A percentile compares a stretch with the other conserved stretches of the same genome.
Conservation (phyloP, 257 asterid species). For the Sherardia arvensis region DNA sequence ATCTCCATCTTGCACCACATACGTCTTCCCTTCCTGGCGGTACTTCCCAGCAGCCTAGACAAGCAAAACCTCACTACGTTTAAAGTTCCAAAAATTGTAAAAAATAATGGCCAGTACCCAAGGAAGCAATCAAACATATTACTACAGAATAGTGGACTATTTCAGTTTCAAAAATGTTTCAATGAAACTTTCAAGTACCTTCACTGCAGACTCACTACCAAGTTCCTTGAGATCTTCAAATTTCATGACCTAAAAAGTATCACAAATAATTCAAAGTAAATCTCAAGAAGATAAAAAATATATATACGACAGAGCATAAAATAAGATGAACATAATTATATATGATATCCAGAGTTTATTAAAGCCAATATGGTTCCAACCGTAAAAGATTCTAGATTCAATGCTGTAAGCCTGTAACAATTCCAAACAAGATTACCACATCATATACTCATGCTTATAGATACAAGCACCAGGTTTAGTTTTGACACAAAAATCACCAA, state of each 20-base stretch:
- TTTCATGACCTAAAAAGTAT: conserved; percentile 74
- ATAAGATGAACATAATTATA: not conserved
- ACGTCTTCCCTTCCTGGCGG: conserved; percentile 92
- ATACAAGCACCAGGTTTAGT: not conserved
- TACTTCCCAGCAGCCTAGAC: conserved; percentile 89
- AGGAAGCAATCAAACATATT: not conserved
- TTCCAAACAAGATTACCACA: not conserved
- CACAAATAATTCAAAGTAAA: conserved; percentile 8
- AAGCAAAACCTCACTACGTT: not conserved
- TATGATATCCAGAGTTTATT: not conserved
- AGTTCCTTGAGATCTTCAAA: conserved; percentile 91
- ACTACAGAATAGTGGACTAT: not conserved
- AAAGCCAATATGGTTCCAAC: not conserved
- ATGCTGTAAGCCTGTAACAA: not conserved
- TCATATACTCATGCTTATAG: not conserved
- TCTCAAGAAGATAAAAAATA: not conserved
- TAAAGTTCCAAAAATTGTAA: not conserved
- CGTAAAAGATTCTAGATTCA: not conserved
- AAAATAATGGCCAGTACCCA: not conserved
- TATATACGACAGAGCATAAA: not conserved
- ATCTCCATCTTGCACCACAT: conserved; percentile 92
- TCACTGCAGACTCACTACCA: conserved; percentile 83
- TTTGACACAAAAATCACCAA: not conserved
- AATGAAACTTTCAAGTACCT: conserved; percentile 38
- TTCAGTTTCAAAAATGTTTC: not conserved